Conservation (phyloP, 2,329 filamentous ascomycete species). For the Xylaria sp. region DNA sequence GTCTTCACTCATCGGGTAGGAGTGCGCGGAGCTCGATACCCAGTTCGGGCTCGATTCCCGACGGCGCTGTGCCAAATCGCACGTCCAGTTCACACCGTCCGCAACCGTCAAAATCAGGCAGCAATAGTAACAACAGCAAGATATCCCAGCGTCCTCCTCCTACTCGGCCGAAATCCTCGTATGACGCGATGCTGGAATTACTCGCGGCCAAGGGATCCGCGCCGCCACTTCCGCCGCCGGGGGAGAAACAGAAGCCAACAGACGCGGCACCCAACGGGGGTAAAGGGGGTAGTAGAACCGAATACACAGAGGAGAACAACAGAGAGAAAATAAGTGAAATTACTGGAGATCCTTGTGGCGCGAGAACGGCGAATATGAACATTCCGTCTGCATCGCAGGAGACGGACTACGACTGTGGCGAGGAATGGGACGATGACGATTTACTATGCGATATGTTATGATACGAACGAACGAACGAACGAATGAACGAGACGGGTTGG, state of each 20-base stretch:
- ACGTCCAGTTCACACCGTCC: neutral
- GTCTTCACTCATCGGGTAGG: too few relatives aligned
- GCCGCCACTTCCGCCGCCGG: neutral
- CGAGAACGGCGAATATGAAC: neutral
- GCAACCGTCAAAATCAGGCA: neutral
- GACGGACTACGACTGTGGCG: slow-evolving; percentile 45
- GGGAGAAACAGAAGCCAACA: slow-evolving; percentile 13
- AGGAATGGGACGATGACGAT: slow-evolving; percentile 40
- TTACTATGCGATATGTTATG: slow-evolving; percentile 27
- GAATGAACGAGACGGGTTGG: too few relatives aligned
- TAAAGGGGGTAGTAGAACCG: neutral
- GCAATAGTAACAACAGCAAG: neutral
- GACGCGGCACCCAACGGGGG: too few relatives aligned
- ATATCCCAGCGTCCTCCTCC: slow-evolving; percentile 7
- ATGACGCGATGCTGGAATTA: slow-evolving; percentile 40
- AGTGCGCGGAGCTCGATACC: neutral
- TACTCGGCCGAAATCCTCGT: slow-evolving; percentile 33
- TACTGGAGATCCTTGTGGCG: neutral
- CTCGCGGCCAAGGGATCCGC: slow-evolving; percentile 26
- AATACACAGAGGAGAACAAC: neutral
- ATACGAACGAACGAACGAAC: neutral
- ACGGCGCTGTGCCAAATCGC: neutral
- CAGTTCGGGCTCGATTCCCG: slow-evolving; percentile 4
- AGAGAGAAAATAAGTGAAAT: neutral
- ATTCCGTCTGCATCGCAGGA: slow-evolving; percentile 41